Base-by-base conservation (phyloP, 495 filamentous ascomycete genomes). In the Glarea lozoyensis region DNA sequence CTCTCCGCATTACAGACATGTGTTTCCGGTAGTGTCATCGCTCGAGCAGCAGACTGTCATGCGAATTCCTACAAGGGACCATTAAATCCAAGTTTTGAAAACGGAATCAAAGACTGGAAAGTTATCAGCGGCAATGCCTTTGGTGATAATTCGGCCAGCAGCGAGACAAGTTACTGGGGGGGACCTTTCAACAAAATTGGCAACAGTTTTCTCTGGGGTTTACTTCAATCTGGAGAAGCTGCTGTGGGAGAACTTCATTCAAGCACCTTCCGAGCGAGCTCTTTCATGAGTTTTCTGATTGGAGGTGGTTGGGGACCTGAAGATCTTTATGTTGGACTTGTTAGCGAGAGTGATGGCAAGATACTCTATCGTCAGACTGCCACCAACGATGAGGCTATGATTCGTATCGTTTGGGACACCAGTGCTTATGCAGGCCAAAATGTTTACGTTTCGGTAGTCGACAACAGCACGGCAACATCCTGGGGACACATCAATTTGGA, bases 381-480 rank as follows among this genome's bases (percentile, higher is more conserved):
- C 1, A 4, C 38, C 9, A 36, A 50, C 10, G 48, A 50, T 22
- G 48, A 50, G 24, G 48, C 48, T 10, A 7, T 46, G 23, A 23
- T 50, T 19, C 42, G 48, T 9, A 50, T 50, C 18, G 23, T 50
- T 10, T 50, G 48, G 48, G 48, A 50, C 38, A 50, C 48, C 6
- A 45, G 42, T 13, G 20, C 36, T 12, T 50, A 37, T 17, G 42
- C 48, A 21, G 48, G 48, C 17, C n/a, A 50, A n/a, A 37, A 31
- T 7, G 48, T 50, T 16, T 20, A 50, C 42, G 15, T 50, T 5
- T n/a, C 27, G n/a, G 37, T 46, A 15, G 36, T 41, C 15, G 48
- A 50, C 30, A 45, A 42, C 15, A 45, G 42, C 37, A 50, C 42
- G 18, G 42, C 42, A n/a, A 13, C 12, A n/a, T 50, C n/a, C 10